Percentiles rank a stretch among this genome's conserved stretches.
Evolutionary conservation across 2,329 filamentous ascomycete species (phyloP).

Genomic region (Nemania bipapillata): DNA sequence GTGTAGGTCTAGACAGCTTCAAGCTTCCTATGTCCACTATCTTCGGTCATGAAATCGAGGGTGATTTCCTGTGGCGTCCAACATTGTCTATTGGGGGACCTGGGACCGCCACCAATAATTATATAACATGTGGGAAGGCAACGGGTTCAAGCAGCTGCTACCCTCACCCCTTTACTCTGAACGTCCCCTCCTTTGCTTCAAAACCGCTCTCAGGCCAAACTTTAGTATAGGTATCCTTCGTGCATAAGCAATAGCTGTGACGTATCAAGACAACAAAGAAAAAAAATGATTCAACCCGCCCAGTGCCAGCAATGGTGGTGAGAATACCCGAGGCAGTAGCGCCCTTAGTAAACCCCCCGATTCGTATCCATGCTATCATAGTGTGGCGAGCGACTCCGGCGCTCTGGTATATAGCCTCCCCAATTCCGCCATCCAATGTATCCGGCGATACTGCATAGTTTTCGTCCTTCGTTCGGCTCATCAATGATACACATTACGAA

Average conservation of each 20-base stretch:
- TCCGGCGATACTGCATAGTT: slow-evolving; percentile 23
- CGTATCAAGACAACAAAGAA: slow-evolving; percentile 39
- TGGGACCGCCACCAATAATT: slow-evolving; percentile 22
- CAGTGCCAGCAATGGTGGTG: slow-evolving; percentile 41
- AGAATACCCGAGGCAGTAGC: slow-evolving; percentile 7
- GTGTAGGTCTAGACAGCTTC: background rate
- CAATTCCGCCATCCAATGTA: slow-evolving; percentile 16
- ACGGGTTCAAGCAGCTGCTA: slow-evolving; percentile 24
- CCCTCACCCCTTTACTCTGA: slow-evolving; percentile 21
- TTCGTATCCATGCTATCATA: slow-evolving; percentile 19
- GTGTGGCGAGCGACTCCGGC: slow-evolving; percentile 30
- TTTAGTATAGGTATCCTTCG: slow-evolving; percentile 48
- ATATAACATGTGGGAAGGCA: slow-evolving; percentile 33
- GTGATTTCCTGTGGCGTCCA: slow-evolving; percentile 6
- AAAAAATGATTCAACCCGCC: slow-evolving; percentile 40
- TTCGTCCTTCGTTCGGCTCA: slow-evolving; percentile 37
- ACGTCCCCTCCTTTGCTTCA: slow-evolving; percentile 34
- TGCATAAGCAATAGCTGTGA: slow-evolving; percentile 45
- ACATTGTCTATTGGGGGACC: slow-evolving; percentile 21
- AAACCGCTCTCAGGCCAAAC: slow-evolving; percentile 41
- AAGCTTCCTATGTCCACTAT: background rate
- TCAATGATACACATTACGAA: slow-evolving; percentile 40
- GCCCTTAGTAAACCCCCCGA: slow-evolving; percentile 15
- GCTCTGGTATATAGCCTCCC: slow-evolving; percentile 32
- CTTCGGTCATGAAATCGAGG: background rate